phyloP scores from a whole-genome alignment of 106 monocot species.

The Xerophyta viscosa region DNA sequence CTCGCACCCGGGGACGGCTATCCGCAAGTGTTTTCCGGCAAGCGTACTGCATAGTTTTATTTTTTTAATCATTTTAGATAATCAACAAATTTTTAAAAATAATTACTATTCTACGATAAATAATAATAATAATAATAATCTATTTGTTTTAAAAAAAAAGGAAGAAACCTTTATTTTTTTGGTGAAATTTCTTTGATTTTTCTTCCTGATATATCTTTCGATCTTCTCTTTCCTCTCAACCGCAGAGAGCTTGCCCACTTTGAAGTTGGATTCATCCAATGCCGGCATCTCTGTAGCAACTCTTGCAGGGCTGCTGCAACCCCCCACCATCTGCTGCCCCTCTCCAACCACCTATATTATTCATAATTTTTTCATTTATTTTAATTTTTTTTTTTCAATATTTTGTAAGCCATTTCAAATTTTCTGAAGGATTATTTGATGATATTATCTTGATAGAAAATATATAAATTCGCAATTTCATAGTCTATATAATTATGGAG shows the following conservation, averaged over 20 bases:
- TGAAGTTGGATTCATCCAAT: not conserved
- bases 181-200: conserved; percentile 1
- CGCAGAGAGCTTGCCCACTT: not conserved
- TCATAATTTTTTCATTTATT: too few relatives aligned
- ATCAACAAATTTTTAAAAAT: too few relatives aligned
- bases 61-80: too few relatives aligned
- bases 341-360: not conserved
- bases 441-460: too few relatives aligned
- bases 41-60: conserved; percentile 30
- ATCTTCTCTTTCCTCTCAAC: not conserved
- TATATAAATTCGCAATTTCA: too few relatives aligned
- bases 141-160: too few relatives aligned
- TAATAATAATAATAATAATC: too few relatives aligned
- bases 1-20: conserved; percentile 40
- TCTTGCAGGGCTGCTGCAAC: not conserved
- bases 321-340: not conserved
- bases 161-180: conserved; percentile 1
- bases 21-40: conserved; percentile 64
- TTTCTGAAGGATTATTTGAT: too few relatives aligned
- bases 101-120: too few relatives aligned
- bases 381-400: too few relatives aligned
- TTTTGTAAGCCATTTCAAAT: not conserved
- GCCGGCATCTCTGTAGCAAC: not conserved
- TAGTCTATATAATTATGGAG: too few relatives aligned
- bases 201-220: not conserved